Evolutionary conservation across 2,329 filamentous ascomycete genomes (phyloP).

Genomic region (Coniella vitis): DNA sequence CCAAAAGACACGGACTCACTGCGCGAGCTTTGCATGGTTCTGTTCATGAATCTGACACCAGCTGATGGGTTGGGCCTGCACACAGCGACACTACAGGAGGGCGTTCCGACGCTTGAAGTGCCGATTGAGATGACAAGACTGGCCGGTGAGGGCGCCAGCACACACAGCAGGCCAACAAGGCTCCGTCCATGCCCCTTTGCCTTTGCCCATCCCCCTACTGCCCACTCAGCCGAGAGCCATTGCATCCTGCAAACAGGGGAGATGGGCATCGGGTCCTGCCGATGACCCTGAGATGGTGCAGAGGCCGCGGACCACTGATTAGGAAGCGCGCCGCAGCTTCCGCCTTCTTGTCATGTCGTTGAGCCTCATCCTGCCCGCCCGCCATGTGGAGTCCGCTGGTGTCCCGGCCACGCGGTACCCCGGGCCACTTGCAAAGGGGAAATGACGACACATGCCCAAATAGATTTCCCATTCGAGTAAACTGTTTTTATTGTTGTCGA

Average conservation of each 20-base stretch:
- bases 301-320: neutral
- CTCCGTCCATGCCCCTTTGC: neutral
- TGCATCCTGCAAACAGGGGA: neutral
- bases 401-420: conserved; percentile 17
- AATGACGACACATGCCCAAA: conserved; percentile 16
- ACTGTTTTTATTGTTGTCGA: conserved; percentile 12
- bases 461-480: conserved; percentile 16
- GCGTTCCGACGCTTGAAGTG: too few species aligned
- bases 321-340: conserved; percentile 5
- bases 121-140: too few species aligned
- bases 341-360: conserved; percentile 1
- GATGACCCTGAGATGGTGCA: conserved; percentile 10
- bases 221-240: neutral
- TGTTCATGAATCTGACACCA: too few species aligned
- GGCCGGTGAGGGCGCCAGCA: too few species aligned
- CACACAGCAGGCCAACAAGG: too few species aligned
- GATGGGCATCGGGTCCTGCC: conserved; percentile 11
- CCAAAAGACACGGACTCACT: too few species aligned
- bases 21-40: too few species aligned
- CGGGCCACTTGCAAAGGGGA: conserved; percentile 6
- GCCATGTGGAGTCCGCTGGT: conserved; percentile 13
- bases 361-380: conserved; percentile 16
- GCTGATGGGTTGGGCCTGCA: too few species aligned
- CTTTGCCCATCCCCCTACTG: neutral
- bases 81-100: too few species aligned